A percentile compares a stretch with the other conserved stretches of the same genome.
phyloP scores from a whole-genome alignment of 495 filamentous ascomycete genomes.

The Penicillium robsamsonii region DNA sequence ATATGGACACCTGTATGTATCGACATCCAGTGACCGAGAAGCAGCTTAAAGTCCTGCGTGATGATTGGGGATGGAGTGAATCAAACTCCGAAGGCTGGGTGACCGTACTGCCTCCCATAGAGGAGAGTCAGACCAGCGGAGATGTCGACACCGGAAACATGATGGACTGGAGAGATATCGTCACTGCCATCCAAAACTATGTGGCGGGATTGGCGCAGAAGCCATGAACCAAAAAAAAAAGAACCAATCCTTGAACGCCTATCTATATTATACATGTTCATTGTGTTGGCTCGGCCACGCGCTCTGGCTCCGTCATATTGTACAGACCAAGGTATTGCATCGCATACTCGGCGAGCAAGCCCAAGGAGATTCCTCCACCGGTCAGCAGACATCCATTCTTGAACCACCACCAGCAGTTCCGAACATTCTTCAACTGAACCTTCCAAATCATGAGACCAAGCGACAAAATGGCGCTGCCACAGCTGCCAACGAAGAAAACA shows the following conservation, averaged over 20 bases:
- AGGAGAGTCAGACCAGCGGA: slow-evolving; percentile 79
- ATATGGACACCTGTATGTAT: slow-evolving; percentile 94
- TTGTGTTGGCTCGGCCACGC: slow-evolving; percentile 10
- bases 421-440: slow-evolving; percentile 78
- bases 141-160: slow-evolving; percentile 75
- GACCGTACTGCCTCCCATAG: slow-evolving; percentile 63
- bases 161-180: slow-evolving; percentile 73
- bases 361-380: slow-evolving; percentile 63
- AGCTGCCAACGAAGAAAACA: slow-evolving; percentile 79
- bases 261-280: slow-evolving; percentile 9
- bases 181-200: slow-evolving; percentile 53
- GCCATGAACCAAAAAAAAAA: not conserved
- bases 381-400: slow-evolving; percentile 67
- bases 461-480: slow-evolving; percentile 73
- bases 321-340: slow-evolving; percentile 36
- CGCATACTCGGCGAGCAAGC: slow-evolving; percentile 63
- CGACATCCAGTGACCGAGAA: slow-evolving; percentile 73
- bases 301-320: slow-evolving; percentile 11
- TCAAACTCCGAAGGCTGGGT: slow-evolving; percentile 64
- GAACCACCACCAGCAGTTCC: slow-evolving; percentile 98
- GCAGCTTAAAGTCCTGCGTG: slow-evolving; percentile 64
- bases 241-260: not conserved
- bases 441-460: slow-evolving; percentile 85
- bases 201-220: slow-evolving; percentile 10
- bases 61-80: slow-evolving; percentile 63